Conservation (phyloP, 495 filamentous ascomycete species). For the Mycothermus thermophilus region DNA sequence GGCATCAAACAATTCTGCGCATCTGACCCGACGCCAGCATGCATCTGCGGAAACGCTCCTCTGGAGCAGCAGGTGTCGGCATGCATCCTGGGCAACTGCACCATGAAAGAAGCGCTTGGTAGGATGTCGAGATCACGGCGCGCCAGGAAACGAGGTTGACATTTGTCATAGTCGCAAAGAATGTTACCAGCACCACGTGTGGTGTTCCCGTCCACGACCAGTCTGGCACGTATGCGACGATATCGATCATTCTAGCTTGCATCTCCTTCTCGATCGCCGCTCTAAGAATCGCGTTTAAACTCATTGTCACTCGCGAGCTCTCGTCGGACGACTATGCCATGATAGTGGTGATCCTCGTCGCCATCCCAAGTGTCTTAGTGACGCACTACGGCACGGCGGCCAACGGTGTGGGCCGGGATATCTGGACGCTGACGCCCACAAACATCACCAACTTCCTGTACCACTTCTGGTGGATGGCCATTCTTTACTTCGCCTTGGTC, state of each 20-base stretch:
- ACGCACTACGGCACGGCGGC: slow-evolving; percentile 1
- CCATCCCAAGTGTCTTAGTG: slow-evolving; percentile 1
- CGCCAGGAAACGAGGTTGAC: not conserved
- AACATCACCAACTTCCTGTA: slow-evolving; percentile 4
- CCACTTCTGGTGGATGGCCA: slow-evolving; percentile 5
- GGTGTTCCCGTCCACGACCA: slow-evolving; percentile 2
- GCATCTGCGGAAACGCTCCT: not conserved
- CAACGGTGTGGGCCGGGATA: slow-evolving; percentile 7
- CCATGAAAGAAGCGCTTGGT: slow-evolving; percentile 1
- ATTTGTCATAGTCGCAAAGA: slow-evolving; percentile 2
- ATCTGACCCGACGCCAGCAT: not conserved
- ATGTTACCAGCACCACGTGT: not conserved
- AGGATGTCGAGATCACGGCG: not conserved
- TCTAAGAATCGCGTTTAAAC: slow-evolving; percentile 2
- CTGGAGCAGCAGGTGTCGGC: slow-evolving; percentile 1
- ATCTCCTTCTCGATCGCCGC: not conserved
- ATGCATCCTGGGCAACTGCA: slow-evolving; percentile 2
- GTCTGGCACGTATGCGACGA: not conserved
- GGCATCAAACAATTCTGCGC: not conserved
- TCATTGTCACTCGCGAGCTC: not conserved
- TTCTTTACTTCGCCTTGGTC: slow-evolving; percentile 6
- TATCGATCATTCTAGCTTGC: slow-evolving; percentile 1
- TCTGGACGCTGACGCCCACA: slow-evolving; percentile 5
- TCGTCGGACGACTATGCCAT: slow-evolving; percentile 4
- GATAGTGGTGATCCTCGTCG: not conserved